These are phyloP conservation scores for Crepidotus variabilis DNA, from an alignment of 768 basidiomycete genomes.

Conservation along the genomic window DNA sequence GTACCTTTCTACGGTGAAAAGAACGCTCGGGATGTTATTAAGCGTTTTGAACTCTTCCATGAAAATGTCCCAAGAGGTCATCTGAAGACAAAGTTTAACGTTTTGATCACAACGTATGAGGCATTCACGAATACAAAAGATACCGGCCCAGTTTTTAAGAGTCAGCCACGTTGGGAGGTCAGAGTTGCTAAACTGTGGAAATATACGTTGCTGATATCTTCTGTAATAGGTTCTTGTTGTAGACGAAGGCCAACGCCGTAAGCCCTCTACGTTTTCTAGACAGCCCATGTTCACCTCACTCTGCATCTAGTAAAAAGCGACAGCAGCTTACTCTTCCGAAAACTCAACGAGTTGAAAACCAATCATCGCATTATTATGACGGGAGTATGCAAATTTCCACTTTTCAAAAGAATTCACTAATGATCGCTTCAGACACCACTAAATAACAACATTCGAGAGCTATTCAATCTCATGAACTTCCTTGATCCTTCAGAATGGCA, in stretches of 20 bases:
- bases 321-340: constrained; percentile 72
- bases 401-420: constrained; percentile 5
- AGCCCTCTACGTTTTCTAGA: constrained; percentile 25
- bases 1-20: constrained; percentile 86
- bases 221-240: constrained; percentile 62
- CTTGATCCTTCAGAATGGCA: constrained; percentile 75
- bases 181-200: neutral
- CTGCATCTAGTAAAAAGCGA: constrained; percentile 74
- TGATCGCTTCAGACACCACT: constrained; percentile 65
- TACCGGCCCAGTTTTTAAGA: constrained; percentile 72
- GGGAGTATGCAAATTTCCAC: constrained; percentile 48
- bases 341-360: constrained; percentile 74
- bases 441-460: constrained; percentile 95
- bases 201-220: neutral
- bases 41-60: constrained; percentile 78
- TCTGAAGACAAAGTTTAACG: constrained; percentile 72
- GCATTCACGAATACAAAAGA: constrained; percentile 68
- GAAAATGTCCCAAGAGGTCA: constrained; percentile 31
- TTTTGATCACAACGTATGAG: constrained; percentile 92
- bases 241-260: constrained; percentile 90
- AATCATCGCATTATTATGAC: constrained; percentile 88
- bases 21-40: constrained; percentile 75
- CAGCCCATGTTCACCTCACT: neutral
- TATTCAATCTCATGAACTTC: constrained; percentile 98
- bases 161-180: constrained; percentile 85